These are phyloP conservation scores for Acanthamoeba triangularis DNA, from an alignment of 208 protist genomes.

Conservation along the genomic window DNA sequence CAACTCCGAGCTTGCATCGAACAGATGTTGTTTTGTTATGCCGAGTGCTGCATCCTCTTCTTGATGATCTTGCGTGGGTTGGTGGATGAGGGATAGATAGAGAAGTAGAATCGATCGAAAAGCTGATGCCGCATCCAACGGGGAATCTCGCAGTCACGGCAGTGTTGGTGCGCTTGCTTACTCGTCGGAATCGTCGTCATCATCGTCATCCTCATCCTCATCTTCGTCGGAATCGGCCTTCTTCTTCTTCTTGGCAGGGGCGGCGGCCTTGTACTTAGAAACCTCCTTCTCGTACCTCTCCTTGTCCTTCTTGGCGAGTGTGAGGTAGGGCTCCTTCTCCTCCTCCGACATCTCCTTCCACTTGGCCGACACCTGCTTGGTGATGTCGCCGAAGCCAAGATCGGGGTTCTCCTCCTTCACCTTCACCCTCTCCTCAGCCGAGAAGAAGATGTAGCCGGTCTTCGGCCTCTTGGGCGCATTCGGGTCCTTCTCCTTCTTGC, in stretches of 20 bases:
- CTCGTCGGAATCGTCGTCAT: conserved; percentile 42
- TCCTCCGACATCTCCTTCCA: conserved; percentile 79
- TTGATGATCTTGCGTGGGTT: too few relatives aligned
- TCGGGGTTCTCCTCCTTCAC: conserved; percentile 79
- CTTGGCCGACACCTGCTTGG: conserved; percentile 65
- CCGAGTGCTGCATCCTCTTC: not conserved
- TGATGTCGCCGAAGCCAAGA: conserved; percentile 75
- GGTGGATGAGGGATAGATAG: not conserved
- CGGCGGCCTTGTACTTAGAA: not conserved
- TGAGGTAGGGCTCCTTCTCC: conserved; percentile 74
- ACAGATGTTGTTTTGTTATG: not conserved
- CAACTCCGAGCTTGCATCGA: not conserved
- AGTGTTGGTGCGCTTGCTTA: not conserved
- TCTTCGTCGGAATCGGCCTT: conserved; percentile 53
- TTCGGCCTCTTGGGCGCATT: conserved; percentile 77
- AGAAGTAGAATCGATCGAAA: not conserved
- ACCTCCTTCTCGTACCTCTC: conserved; percentile 80
- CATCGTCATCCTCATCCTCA: conserved; percentile 24
- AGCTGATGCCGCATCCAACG: too few relatives aligned
- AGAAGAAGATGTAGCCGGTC: conserved; percentile 81
- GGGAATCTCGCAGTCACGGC: too few relatives aligned
- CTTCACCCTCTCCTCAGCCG: conserved; percentile 74
- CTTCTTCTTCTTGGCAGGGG: conserved; percentile 21
- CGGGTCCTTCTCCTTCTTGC: conserved; percentile 78
- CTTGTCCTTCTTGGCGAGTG: conserved; percentile 76